These are phyloP conservation scores for Talaromyces sp. DNA, from an alignment of 2,329 filamentous ascomycete species.

Conservation along the genomic window DNA sequence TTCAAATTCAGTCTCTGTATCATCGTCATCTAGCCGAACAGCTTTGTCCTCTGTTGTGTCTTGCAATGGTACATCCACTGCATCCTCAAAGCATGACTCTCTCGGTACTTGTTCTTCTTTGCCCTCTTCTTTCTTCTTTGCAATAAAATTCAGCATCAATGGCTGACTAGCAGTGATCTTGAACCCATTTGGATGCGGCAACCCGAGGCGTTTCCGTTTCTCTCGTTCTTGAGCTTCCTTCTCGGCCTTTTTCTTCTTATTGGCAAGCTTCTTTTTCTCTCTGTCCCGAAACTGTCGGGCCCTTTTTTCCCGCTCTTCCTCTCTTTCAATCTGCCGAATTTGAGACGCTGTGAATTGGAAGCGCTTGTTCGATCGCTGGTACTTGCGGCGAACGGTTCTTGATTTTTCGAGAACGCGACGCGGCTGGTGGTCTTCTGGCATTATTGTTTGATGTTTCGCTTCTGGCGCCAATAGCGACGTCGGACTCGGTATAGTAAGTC, in stretches of 20 bases:
- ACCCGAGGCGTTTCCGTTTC: conserved; percentile 25
- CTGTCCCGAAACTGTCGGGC: conserved; percentile 34
- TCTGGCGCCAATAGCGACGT: conserved; percentile 8
- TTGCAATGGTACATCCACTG: conserved; percentile 2
- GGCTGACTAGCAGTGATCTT: conserved; percentile 31
- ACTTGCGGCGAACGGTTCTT: conserved; percentile 31
- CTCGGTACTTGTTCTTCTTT: background rate
- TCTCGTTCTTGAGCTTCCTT: conserved; percentile 29
- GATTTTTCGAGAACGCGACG: conserved; percentile 34
- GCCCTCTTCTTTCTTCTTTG: conserved; percentile 6
- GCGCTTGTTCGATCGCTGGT: conserved; percentile 33
- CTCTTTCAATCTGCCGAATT: conserved; percentile 34
- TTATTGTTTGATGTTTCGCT: conserved; percentile 13
- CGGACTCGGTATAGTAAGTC: conserved; percentile 1
- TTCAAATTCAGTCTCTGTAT: conserved; percentile 8
- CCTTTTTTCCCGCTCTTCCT: conserved; percentile 35
- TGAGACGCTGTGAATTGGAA: conserved; percentile 30
- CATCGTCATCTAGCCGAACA: background rate
- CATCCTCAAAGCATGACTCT: background rate
- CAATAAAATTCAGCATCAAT: conserved; percentile 25
- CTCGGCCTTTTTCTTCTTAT: conserved; percentile 31
- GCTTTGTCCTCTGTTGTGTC: background rate
- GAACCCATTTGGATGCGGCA: conserved; percentile 24
- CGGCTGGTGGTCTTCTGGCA: conserved; percentile 20
- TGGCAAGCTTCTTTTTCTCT: conserved; percentile 27